These are phyloP conservation scores for Blastobotrys terrestris DNA, from an alignment of 805 yeast species.

Conservation along the genomic window DNA sequence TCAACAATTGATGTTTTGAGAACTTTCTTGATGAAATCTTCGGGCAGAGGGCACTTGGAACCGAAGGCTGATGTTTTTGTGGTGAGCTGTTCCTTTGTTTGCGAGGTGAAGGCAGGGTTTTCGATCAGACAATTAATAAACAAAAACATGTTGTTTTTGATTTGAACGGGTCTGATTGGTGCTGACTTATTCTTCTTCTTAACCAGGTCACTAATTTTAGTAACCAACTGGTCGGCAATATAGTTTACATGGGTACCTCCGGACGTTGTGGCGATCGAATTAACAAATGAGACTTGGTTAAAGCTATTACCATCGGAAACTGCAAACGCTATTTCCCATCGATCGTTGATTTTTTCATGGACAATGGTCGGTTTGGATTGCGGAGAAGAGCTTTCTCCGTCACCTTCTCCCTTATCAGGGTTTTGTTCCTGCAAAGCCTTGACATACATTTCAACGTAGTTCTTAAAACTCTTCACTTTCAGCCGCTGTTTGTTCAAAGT, in stretches of 20 bases:
- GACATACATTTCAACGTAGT: constrained; percentile 83
- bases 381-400: constrained; percentile 14
- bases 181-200: constrained; percentile 62
- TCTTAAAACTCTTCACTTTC: constrained; percentile 69
- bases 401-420: constrained; percentile 35
- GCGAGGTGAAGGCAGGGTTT: constrained; percentile 96
- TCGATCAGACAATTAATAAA: constrained; percentile 89
- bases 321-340: constrained; percentile 97
- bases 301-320: constrained; percentile 76
- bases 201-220: constrained; percentile 64
- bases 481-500: constrained; percentile 68
- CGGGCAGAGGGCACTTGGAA: constrained; percentile 71
- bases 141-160: constrained; percentile 81
- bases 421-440: constrained; percentile 53
- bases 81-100: constrained; percentile 92
- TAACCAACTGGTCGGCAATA: constrained; percentile 76
- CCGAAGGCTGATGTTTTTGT: constrained; percentile 88
- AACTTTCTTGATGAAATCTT: constrained; percentile 64
- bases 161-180: constrained; percentile 80
- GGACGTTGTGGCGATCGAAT: constrained; percentile 93
- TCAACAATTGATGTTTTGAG: constrained; percentile 66
- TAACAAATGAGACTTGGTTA: constrained; percentile 93
- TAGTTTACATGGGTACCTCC: constrained; percentile 96
- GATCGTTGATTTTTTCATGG: constrained; percentile 71
- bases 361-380: constrained; percentile 55